Conservation (phyloP, 2,329 filamentous ascomycete species). For the Colletotrichum spaethianum region DNA sequence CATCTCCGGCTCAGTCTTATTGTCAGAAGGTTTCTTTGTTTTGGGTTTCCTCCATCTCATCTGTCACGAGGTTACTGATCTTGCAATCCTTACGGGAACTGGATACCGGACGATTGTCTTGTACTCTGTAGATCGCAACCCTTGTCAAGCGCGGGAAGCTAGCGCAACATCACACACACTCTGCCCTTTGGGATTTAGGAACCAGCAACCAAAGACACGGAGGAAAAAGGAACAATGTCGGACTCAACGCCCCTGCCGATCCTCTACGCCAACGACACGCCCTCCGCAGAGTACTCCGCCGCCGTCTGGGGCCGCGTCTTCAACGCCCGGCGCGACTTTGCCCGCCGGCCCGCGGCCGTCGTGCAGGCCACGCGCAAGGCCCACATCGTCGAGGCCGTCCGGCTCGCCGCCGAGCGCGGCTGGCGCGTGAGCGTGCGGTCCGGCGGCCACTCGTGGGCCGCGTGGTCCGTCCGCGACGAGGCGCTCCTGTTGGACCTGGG, state of each 20-base stretch:
- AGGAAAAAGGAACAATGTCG: neutral
- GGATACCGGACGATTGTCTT: no score
- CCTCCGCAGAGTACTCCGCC: slow-evolving; percentile 48
- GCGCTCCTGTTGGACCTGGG: slow-evolving; percentile 58
- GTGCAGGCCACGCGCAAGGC: slow-evolving; percentile 54
- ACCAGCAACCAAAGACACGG: neutral
- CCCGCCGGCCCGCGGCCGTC: slow-evolving; percentile 57
- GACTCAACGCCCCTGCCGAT: slow-evolving; percentile 34
- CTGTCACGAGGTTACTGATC: no score
- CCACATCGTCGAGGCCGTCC: slow-evolving; percentile 56
- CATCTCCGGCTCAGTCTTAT: no score
- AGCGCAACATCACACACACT: neutral
- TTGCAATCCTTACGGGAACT: no score
- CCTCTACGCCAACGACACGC: slow-evolving; percentile 44
- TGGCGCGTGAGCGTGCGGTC: slow-evolving; percentile 61
- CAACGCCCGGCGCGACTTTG: slow-evolving; percentile 55
- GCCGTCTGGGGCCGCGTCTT: slow-evolving; percentile 56
- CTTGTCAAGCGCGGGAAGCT: no score
- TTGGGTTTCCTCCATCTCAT: no score
- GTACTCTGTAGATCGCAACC: no score
- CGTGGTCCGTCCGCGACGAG: slow-evolving; percentile 63
- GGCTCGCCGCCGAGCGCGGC: slow-evolving; percentile 50
- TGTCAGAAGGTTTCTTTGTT: no score
- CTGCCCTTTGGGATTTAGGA: neutral
- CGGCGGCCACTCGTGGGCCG: slow-evolving; percentile 65